Conservation (phyloP, 2,329 filamentous ascomycete species). For the Nothophoma quercina region DNA sequence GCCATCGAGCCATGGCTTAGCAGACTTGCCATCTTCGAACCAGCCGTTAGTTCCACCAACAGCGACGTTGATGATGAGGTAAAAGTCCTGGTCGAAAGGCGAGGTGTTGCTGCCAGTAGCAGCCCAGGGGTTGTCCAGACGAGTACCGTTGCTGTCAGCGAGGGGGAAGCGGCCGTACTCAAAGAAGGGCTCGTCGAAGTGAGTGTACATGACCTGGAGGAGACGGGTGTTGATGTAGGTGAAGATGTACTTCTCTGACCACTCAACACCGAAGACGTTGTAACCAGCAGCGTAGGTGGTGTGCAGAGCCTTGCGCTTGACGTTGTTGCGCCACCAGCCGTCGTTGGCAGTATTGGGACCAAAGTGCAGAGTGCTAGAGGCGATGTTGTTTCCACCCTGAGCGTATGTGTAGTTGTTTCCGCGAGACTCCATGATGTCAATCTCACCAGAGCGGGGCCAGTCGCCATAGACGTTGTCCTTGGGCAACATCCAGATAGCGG, state of each 20-base stretch:
- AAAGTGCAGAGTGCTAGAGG: constrained; percentile 83
- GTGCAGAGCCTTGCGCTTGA: constrained; percentile 76
- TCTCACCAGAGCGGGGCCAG: constrained; percentile 84
- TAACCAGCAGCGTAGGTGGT: constrained; percentile 73
- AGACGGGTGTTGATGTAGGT: constrained; percentile 84
- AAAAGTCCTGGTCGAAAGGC: constrained; percentile 79
- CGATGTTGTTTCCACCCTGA: constrained; percentile 82
- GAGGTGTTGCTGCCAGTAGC: constrained; percentile 67
- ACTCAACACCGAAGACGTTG: constrained; percentile 84
- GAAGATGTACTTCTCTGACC: constrained; percentile 88
- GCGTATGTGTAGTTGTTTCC: constrained; percentile 82
- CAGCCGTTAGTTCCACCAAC: constrained; percentile 83
- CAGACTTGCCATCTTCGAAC: constrained; percentile 75
- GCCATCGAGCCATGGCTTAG: constrained; percentile 81
- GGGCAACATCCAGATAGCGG: constrained; percentile 91
- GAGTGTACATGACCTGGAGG: constrained; percentile 80
- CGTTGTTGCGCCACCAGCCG: constrained; percentile 84
- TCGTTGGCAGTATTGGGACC: constrained; percentile 76
- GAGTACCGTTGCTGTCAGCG: constrained; percentile 70
- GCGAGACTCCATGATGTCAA: constrained; percentile 81
- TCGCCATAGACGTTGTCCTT: constrained; percentile 73
- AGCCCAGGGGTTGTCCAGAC: constrained; percentile 69
- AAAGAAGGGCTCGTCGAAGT: constrained; percentile 73
- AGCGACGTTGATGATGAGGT: constrained; percentile 77
- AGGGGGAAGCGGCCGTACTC: constrained; percentile 72